These are phyloP conservation scores for Shiraia sp. DNA, from an alignment of 2,329 filamentous ascomycete species.

Conservation along the genomic window DNA sequence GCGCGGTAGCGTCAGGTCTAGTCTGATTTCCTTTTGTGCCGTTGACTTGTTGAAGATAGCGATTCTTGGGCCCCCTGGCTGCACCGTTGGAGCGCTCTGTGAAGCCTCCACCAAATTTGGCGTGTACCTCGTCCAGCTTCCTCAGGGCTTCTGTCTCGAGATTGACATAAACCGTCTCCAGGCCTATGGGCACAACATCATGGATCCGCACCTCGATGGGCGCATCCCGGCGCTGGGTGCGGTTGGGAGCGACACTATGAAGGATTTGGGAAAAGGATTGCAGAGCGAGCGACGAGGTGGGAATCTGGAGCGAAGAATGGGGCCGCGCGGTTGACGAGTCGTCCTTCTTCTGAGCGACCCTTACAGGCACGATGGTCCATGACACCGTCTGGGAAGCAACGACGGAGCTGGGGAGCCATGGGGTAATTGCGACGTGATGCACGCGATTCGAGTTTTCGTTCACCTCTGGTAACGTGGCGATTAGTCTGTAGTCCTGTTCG, in stretches of 20 bases:
- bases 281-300: conserved; percentile 70
- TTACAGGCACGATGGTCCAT: conserved; percentile 86
- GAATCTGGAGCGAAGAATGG: conserved; percentile 78
- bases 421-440: conserved; percentile 72
- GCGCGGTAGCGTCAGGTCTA: conserved; percentile 24
- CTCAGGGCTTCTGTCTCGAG: conserved; percentile 80
- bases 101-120: conserved; percentile 74
- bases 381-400: conserved; percentile 61
- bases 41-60: conserved; percentile 40
- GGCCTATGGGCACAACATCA: conserved; percentile 75
- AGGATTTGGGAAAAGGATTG: conserved; percentile 78
- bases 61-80: conserved; percentile 32
- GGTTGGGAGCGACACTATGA: conserved; percentile 74
- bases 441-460: conserved; percentile 16
- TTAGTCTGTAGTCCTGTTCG: no score
- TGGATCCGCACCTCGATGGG: conserved; percentile 83
- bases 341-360: conserved; percentile 44
- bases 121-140: conserved; percentile 80
- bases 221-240: conserved; percentile 71
- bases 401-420: conserved; percentile 65
- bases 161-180: conserved; percentile 86
- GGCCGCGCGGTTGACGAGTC: conserved; percentile 51
- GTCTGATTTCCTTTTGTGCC: conserved; percentile 31
- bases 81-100: conserved; percentile 38
- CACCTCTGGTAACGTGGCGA: neutral